Conservation (phyloP, 2,329 filamentous ascomycete genomes). For the Elsinoe ampelina region DNA sequence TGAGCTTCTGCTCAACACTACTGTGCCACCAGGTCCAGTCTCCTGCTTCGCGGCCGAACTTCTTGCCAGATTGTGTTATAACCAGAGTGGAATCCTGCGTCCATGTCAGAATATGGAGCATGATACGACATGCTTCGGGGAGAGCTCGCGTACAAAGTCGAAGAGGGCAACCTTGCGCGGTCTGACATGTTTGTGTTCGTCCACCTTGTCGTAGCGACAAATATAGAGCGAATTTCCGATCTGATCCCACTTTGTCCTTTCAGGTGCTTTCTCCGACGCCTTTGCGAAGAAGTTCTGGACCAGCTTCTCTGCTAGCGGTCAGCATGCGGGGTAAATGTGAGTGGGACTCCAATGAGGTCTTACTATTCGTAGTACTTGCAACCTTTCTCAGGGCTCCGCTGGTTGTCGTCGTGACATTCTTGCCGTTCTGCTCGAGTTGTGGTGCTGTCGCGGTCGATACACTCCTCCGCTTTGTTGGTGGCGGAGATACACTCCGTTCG, state of each 20-base stretch:
- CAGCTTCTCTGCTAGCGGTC: constrained; percentile 45
- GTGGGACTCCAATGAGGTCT: no score
- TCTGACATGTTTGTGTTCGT: constrained; percentile 21
- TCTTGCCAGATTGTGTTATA: constrained; percentile 67
- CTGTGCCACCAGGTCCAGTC: constrained; percentile 96
- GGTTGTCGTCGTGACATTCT: background rate
- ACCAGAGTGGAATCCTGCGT: constrained; percentile 79
- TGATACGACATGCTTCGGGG: background rate
- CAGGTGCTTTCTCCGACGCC: constrained; percentile 70
- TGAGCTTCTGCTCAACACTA: constrained; percentile 58
- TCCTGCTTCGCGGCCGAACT: constrained; percentile 56
- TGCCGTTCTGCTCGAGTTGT: background rate
- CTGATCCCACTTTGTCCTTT: constrained; percentile 60
- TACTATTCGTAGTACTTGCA: constrained; percentile 46
- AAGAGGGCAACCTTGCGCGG: constrained; percentile 61
- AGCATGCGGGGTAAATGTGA: background rate
- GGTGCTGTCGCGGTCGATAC: background rate
- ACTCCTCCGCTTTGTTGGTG: constrained; percentile 40
- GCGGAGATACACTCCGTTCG: constrained; percentile 46
- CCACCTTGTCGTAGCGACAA: constrained; percentile 16
- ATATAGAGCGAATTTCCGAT: constrained; percentile 64
- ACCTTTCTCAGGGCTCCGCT: constrained; percentile 29
- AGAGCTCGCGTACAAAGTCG: constrained; percentile 45
- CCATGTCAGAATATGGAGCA: background rate
- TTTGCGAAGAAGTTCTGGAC: constrained; percentile 85